phyloP scores from a whole-genome alignment of 176 grass and related monocot species.

The Rhynchospora breviuscula region DNA sequence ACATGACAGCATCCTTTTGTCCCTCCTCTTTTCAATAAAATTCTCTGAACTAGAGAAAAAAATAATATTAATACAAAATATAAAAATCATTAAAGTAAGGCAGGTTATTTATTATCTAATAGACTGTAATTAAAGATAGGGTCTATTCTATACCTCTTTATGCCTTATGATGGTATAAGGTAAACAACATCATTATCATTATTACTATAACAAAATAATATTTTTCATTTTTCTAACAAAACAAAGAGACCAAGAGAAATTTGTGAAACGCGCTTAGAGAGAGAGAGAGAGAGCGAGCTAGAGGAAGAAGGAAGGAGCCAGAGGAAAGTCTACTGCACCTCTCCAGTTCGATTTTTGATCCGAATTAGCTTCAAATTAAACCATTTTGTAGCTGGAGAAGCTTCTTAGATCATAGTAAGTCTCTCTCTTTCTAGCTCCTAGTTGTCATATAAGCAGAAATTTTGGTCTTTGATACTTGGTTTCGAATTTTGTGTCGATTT shows the following conservation, averaged over 20 bases:
- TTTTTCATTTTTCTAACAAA: background rate
- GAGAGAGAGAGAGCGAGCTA: background rate
- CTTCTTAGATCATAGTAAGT: slow-evolving; percentile 9
- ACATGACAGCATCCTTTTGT: slow-evolving; percentile 13
- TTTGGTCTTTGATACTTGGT: background rate
- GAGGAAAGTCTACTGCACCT: background rate
- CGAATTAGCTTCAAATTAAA: background rate
- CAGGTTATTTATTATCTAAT: slow-evolving; percentile 5
- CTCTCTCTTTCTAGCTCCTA: background rate
- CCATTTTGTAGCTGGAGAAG: background rate
- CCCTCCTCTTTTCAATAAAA: slow-evolving; percentile 20
- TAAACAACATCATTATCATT: slow-evolving; percentile 1
- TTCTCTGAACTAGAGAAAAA: slow-evolving; percentile 3
- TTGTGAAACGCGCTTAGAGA: slow-evolving; percentile 17
- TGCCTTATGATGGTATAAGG: background rate
- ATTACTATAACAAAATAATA: slow-evolving; percentile 17
- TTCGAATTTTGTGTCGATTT: slow-evolving; percentile 10
- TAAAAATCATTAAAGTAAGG: background rate
- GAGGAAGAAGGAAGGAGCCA: background rate
- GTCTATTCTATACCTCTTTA: background rate
- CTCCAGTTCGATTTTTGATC: background rate
- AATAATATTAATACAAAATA: background rate
- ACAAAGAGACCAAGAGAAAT: slow-evolving; percentile 3
- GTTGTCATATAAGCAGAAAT: background rate
- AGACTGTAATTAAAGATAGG: background rate